A percentile compares a stretch with the other conserved stretches of the same genome.
Evolutionary conservation across 2,329 filamentous ascomycete species (phyloP).

Genomic region (Hypoxylon sp.): DNA sequence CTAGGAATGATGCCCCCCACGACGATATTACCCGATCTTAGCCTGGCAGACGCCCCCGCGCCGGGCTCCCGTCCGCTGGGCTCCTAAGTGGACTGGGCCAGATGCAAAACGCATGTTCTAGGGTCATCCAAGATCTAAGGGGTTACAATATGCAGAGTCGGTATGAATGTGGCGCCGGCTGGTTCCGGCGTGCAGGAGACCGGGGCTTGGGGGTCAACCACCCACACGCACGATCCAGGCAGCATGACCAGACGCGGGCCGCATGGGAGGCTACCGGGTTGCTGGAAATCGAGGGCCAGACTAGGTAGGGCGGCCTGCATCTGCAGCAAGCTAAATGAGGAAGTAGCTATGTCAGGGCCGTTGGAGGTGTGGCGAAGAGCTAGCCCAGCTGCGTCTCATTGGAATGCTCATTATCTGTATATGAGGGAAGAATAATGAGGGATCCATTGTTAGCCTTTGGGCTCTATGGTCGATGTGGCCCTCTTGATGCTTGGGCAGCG

Average conservation of each 20-base stretch:
- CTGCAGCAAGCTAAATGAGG: conserved; percentile 53
- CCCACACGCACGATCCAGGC: conserved; percentile 24
- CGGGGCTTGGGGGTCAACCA: conserved; percentile 35
- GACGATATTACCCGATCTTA: conserved; percentile 48
- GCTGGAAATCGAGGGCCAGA: conserved; percentile 42
- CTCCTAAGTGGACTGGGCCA: conserved; percentile 44
- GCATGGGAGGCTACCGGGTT: conserved; percentile 46
- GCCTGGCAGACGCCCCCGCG: conserved; percentile 44
- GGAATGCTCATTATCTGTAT: conserved; percentile 8
- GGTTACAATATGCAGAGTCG: conserved; percentile 48
- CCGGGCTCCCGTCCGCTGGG: conserved; percentile 28
- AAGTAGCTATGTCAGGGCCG: conserved; percentile 46
- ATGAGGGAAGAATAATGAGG: conserved; percentile 18
- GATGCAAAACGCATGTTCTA: conserved; percentile 48
- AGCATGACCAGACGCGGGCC: conserved; percentile 32
- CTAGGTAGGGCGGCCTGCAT: conserved; percentile 42
- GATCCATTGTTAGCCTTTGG: conserved; percentile 16
- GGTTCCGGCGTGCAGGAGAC: conserved; percentile 44
- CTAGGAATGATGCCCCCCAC: conserved; percentile 40
- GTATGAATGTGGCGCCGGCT: conserved; percentile 42
- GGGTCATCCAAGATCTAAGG: conserved; percentile 46
- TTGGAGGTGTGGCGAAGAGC: conserved; percentile 43
- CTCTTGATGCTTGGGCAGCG: conserved; percentile 2
- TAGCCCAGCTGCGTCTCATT: conserved; percentile 35
- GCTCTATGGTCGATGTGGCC: conserved; percentile 3